Conservation (phyloP, 441 rosid species). For the Erodium texanum region DNA sequence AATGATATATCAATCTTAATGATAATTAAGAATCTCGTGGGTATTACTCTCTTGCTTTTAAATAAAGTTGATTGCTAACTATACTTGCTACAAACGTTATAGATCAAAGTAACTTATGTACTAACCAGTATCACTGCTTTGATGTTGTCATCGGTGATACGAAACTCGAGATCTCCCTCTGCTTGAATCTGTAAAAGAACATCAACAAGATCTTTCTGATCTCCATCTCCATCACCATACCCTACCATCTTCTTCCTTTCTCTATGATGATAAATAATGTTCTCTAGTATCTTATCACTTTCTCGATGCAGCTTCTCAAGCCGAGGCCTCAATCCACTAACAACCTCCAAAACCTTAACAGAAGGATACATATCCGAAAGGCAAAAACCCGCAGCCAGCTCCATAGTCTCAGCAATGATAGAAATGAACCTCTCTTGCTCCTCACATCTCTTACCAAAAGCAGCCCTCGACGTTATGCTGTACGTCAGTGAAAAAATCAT, state of each 20-base stretch:
- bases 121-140: too few species aligned
- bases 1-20: too few species aligned
- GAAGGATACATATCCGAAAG: constrained; percentile 27
- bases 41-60: too few species aligned
- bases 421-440: constrained; percentile 4
- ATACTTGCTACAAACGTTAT: too few species aligned
- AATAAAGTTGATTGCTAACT: too few species aligned
- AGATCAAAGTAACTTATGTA: too few species aligned
- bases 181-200: too few species aligned
- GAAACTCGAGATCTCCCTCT: too few species aligned
- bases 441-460: constrained; percentile 19
- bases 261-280: constrained; percentile 22
- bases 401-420: not conserved
- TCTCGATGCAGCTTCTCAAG: constrained; percentile 10
- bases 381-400: constrained; percentile 17
- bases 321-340: constrained; percentile 18
- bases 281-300: constrained; percentile 19
- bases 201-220: too few species aligned
- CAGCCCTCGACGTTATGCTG: constrained; percentile 16
- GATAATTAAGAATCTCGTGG: too few species aligned
- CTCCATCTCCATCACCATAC: too few species aligned
- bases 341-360: constrained; percentile 12
- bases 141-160: too few species aligned
- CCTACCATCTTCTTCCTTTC: not conserved
- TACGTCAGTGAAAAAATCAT: constrained; percentile 10